phyloP scores from a whole-genome alignment of 129 eudicot genomes.

The Tanacetum coccineum region DNA sequence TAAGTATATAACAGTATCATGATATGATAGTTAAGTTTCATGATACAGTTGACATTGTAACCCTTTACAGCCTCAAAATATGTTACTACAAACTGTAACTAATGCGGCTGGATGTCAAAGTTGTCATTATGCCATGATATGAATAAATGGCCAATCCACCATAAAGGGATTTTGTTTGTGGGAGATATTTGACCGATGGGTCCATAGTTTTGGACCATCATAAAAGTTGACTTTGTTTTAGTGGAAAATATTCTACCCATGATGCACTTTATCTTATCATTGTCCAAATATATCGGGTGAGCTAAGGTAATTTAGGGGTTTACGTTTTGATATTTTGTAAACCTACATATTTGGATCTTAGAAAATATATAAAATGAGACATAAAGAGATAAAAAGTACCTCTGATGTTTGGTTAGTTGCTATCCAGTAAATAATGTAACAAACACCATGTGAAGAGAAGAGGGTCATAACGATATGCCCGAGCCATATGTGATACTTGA shows the following conservation, averaged over 20 bases:
- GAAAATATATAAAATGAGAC: not conserved
- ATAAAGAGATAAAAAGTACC: conserved; percentile 34
- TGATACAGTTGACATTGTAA: no score
- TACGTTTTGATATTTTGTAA: not conserved
- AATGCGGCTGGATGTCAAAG: not conserved
- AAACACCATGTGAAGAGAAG: conserved; percentile 77
- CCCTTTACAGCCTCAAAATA: no score
- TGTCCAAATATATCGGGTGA: conserved; percentile 21
- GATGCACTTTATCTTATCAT: conserved; percentile 9
- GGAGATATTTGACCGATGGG: conserved; percentile 1
- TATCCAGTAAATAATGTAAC: conserved; percentile 62
- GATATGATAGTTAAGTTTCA: no score
- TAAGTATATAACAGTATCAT: not conserved
- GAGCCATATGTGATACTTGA: conserved; percentile 90
- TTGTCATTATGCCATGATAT: not conserved
- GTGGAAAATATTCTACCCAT: conserved; percentile 21
- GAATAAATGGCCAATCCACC: no score
- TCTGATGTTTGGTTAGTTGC: conserved; percentile 45
- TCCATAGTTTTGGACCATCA: conserved; percentile 22
- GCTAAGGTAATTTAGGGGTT: not conserved
- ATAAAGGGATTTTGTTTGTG: conserved; percentile 5
- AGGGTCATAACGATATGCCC: conserved; percentile 66
- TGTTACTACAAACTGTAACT: not conserved
- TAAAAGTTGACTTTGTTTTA: conserved; percentile 14
- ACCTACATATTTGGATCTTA: no score